phyloP scores from a whole-genome alignment of 192 early-diverging fungal genomes.

The Allomyces arbusculus region DNA sequence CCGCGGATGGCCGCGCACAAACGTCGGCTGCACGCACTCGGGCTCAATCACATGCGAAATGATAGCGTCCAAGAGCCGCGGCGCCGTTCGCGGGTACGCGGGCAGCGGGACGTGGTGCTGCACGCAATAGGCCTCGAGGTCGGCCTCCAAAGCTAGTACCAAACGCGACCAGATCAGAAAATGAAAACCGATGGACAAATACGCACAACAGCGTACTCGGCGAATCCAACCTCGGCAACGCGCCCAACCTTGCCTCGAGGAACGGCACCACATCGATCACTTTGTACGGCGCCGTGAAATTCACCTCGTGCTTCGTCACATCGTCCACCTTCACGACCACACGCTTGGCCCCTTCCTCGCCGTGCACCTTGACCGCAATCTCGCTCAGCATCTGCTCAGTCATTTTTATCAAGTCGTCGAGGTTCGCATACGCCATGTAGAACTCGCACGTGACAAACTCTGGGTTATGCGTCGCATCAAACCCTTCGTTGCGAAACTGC shows the following conservation, averaged over 20 bases:
- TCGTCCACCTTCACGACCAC: background rate
- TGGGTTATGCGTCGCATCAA: conserved; percentile 73
- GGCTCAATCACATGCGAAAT: conserved; percentile 57
- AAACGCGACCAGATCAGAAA: background rate
- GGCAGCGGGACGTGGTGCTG: conserved; percentile 14
- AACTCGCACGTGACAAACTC: conserved; percentile 83
- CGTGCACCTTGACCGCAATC: conserved; percentile 5
- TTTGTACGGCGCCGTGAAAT: conserved; percentile 10
- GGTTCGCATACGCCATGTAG: conserved; percentile 56
- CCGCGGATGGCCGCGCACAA: conserved; percentile 56
- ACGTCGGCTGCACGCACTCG: conserved; percentile 57
- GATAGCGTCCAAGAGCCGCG: conserved; percentile 48
- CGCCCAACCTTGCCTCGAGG: conserved; percentile 4
- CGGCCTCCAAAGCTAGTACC: conserved; percentile 3
- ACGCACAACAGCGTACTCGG: no score
- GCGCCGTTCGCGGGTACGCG: conserved; percentile 31
- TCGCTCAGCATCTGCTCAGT: conserved; percentile 48
- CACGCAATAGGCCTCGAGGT: conserved; percentile 5
- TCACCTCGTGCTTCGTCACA: background rate
- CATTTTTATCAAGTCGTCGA: conserved; percentile 41
- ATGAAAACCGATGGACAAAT: no score
- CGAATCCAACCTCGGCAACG: no score
- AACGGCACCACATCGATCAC: conserved; percentile 10
- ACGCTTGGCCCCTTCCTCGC: background rate
- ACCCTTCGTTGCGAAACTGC: conserved; percentile 78